Evolutionary conservation across 1,284 basidiomycete species (phyloP).

Genomic region (Gymnopus androsaceus): DNA sequence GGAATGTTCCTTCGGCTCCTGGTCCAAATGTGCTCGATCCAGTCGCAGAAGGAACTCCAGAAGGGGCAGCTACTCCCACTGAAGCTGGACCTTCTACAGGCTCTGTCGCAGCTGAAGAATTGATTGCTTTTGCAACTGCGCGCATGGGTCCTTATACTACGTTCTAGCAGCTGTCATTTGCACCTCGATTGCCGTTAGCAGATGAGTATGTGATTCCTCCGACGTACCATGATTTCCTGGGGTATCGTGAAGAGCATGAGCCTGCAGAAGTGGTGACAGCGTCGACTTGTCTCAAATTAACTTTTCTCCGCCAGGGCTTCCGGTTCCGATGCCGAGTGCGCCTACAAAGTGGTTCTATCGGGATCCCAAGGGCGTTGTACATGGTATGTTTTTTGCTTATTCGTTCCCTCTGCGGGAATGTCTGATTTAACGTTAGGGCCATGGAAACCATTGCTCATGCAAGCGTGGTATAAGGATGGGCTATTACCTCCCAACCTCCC

Average conservation of each 20-base stretch:
- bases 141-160: constrained; percentile 82
- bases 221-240: constrained; percentile 76
- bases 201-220: constrained; percentile 88
- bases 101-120: constrained; percentile 60
- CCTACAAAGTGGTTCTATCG: constrained; percentile 78
- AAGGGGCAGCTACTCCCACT: constrained; percentile 28
- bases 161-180: constrained; percentile 83
- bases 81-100: constrained; percentile 24
- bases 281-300: constrained; percentile 61
- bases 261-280: constrained; percentile 37
- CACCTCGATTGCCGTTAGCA: constrained; percentile 83
- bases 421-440: constrained; percentile 53
- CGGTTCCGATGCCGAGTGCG: constrained; percentile 61
- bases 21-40: neutral
- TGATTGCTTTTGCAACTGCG: constrained; percentile 65
- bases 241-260: constrained; percentile 65
- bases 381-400: constrained; percentile 51
- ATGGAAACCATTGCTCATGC: constrained; percentile 84
- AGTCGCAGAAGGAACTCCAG: constrained; percentile 12
- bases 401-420: neutral
- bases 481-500: constrained; percentile 77
- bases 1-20: constrained; percentile 14
- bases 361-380: constrained; percentile 75
- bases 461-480: constrained; percentile 82
- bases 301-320: constrained; percentile 76